Base-by-base conservation (phyloP, 1,139 yeast species). In the Candida pseudocylindracea region DNA sequence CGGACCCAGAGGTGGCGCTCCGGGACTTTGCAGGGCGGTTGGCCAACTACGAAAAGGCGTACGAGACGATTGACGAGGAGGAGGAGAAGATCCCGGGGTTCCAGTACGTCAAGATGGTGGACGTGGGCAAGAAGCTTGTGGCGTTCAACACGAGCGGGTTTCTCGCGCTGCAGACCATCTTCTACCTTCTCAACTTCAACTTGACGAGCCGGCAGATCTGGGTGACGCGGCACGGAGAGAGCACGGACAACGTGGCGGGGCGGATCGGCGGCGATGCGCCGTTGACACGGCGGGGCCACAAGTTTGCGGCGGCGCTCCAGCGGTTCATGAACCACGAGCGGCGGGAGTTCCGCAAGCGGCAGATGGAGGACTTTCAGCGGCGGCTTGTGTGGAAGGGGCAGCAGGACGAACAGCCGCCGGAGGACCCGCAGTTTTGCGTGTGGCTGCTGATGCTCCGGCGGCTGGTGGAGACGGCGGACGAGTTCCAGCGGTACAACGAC, bases 211-310 rank as follows among this genome's bases (percentile, higher is more conserved):
- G 96, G 37, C 93, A 81, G 50, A 83, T 88, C 33, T 88, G 95
- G 92, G 76, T 88, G 39, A 74, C 95, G 1, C 66, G 96, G 39
- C 95, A 85, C 46, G 98, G 96, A 33, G 96, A 88, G 51, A 71
- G 85, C 39, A 65, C 65, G 31, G 94, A 81, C 48, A 88, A 85
- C 48, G 72, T 80, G 26, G 51, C 59, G 34, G 96, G 96, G 8
- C 63, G 69, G 37, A 79, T 88, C 41, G 96, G 98, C n/a, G 95
- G 96, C 15, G 91, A 88, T 48, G 74, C 94, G 1, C 60, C 60
- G 26, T 56, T 88, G 34, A 88, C 96, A 0, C 62, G 66, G 38
- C 66, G 93, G 35, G 98, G 98, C 26, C 52, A 51, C 27, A 72
- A 64, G 45, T 88, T 80, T 47, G 60, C 93, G 1, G 60, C 60